These are phyloP conservation scores for Lachancea fermentati DNA, from an alignment of 805 yeast genomes.

Conservation along the genomic window DNA sequence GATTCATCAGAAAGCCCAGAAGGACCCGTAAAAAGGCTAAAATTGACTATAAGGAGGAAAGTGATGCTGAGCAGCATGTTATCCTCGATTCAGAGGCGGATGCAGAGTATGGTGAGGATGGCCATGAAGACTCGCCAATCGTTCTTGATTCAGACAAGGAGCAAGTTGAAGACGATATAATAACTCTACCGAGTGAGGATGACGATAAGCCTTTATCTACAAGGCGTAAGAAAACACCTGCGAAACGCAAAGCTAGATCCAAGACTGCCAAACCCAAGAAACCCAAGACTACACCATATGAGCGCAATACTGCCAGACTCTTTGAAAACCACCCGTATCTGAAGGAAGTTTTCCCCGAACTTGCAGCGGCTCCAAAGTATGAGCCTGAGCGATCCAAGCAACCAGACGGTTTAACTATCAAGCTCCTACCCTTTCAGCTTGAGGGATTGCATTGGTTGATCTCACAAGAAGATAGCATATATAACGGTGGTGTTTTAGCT, in stretches of 20 bases:
- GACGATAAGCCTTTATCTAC: conserved; percentile 16
- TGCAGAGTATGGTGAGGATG: conserved; percentile 17
- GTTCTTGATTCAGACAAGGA: conserved; percentile 12
- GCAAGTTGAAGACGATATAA: conserved; percentile 16
- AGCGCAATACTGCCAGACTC: conserved; percentile 61
- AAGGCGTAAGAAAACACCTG: conserved; percentile 17
- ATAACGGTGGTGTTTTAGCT: conserved; percentile 87
- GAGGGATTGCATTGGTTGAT: conserved; percentile 92
- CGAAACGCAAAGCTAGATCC: conserved; percentile 16
- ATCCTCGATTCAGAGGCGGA: neutral
- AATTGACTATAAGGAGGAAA: conserved; percentile 34
- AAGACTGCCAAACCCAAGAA: conserved; percentile 27
- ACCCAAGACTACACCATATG: conserved; percentile 61
- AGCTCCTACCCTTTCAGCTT: conserved; percentile 79
- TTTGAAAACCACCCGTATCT: conserved; percentile 77
- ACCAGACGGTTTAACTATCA: conserved; percentile 71
- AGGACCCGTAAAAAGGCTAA: conserved; percentile 28
- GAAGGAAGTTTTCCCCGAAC: conserved; percentile 60
- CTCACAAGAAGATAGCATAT: conserved; percentile 72
- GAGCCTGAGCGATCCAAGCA: conserved; percentile 56
- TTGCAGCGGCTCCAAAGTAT: conserved; percentile 44
- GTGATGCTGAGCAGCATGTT: conserved; percentile 15
- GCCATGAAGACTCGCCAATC: conserved; percentile 13
- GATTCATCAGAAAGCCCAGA: conserved; percentile 23
- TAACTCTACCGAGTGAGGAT: conserved; percentile 12